phyloP scores from a whole-genome alignment of 2,329 filamentous ascomycete genomes.

The Periconia digitata region DNA sequence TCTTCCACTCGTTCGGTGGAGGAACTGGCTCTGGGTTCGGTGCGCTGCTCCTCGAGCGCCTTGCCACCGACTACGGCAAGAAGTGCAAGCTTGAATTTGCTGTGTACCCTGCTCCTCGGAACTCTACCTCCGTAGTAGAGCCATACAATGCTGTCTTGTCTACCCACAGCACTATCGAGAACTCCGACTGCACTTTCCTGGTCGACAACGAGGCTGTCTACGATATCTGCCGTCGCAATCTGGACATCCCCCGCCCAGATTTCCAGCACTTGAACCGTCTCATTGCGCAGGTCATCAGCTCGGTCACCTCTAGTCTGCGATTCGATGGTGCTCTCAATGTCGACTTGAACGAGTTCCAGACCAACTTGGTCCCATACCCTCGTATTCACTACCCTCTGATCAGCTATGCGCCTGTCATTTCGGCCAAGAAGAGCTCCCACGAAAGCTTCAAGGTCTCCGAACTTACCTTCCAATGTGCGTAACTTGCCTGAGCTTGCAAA shows the following conservation, averaged over 20 bases:
- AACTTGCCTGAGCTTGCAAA: background rate
- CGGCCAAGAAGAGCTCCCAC: slow-evolving; percentile 74
- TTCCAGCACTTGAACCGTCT: slow-evolving; percentile 73
- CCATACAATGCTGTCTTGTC: slow-evolving; percentile 74
- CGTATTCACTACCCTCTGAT: slow-evolving; percentile 75
- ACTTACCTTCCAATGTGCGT: slow-evolving; percentile 69
- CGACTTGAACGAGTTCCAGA: slow-evolving; percentile 77
- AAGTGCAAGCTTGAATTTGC: slow-evolving; percentile 77
- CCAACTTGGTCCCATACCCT: slow-evolving; percentile 72
- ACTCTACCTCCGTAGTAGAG: slow-evolving; percentile 71
- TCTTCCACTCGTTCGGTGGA: slow-evolving; percentile 75
- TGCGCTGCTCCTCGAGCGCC: slow-evolving; percentile 70
- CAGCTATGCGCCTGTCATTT: slow-evolving; percentile 72
- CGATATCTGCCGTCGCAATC: slow-evolving; percentile 72
- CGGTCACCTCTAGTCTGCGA: slow-evolving; percentile 71
- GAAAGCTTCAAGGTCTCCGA: slow-evolving; percentile 87
- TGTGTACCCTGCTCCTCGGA: slow-evolving; percentile 70
- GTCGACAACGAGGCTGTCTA: slow-evolving; percentile 76
- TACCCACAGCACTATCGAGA: slow-evolving; percentile 75
- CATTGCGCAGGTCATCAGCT: slow-evolving; percentile 74
- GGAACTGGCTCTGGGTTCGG: slow-evolving; percentile 74
- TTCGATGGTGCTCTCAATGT: slow-evolving; percentile 74
- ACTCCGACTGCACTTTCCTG: slow-evolving; percentile 77
- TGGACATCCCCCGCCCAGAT: slow-evolving; percentile 68
- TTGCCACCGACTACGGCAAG: slow-evolving; percentile 74